Evolutionary conservation across 768 basidiomycete genomes (phyloP).

Genomic region (Suillus alpinus): DNA sequence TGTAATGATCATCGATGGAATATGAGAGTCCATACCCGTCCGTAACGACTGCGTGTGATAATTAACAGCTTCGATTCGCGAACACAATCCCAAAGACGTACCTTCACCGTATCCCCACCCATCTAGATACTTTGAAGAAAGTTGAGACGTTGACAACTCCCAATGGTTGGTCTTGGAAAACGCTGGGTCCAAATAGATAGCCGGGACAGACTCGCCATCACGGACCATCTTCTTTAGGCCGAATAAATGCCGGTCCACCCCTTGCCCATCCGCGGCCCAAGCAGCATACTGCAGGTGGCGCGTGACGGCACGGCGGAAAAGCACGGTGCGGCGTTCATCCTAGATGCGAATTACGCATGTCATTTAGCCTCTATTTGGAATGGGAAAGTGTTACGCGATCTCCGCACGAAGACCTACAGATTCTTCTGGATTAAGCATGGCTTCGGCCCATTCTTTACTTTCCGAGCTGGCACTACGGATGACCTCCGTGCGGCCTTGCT

Average conservation of each 20-base stretch:
- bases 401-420: constrained; percentile 37
- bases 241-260: constrained; percentile 94
- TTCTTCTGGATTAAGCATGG: constrained; percentile 67
- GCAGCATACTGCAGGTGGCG: constrained; percentile 84
- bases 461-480: constrained; percentile 84
- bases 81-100: constrained; percentile 29
- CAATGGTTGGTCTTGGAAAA: constrained; percentile 76
- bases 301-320: constrained; percentile 75
- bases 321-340: constrained; percentile 55
- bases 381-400: neutral
- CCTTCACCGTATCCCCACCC: constrained; percentile 99
- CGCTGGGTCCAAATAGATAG: constrained; percentile 70
- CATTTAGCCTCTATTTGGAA: constrained; percentile 2
- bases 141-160: constrained; percentile 90
- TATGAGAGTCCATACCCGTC: constrained; percentile 94
- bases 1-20: constrained; percentile 77
- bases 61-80: neutral
- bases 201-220: constrained; percentile 70
- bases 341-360: constrained; percentile 17
- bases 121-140: constrained; percentile 78
- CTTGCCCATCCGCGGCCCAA: constrained; percentile 93
- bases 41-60: constrained; percentile 64
- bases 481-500: constrained; percentile 91
- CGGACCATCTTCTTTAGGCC: constrained; percentile 82
- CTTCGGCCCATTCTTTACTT: constrained; percentile 80